phyloP scores from a whole-genome alignment of 1,284 basidiomycete species.

The Naganishia liquefaciens region DNA sequence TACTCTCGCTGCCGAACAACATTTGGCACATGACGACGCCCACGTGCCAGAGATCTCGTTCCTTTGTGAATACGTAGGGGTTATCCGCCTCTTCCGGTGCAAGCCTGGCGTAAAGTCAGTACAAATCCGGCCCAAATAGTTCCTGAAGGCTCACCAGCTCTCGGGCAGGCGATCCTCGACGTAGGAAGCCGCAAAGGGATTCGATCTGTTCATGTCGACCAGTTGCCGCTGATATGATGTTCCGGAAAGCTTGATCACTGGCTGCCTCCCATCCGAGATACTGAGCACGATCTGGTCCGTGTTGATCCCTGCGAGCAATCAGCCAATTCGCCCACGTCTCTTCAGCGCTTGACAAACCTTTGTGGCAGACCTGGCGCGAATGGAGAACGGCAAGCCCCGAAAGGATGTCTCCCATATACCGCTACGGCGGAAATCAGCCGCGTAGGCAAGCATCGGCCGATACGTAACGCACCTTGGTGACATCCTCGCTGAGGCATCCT shows the following conservation, averaged over 20 bases:
- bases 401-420: conserved; percentile 49
- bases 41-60: conserved; percentile 53
- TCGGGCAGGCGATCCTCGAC: conserved; percentile 44
- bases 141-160: conserved; percentile 42
- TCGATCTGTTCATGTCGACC: conserved; percentile 52
- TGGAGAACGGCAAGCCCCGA: conserved; percentile 48
- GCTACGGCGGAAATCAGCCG: conserved; percentile 33
- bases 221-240: conserved; percentile 49
- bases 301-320: conserved; percentile 37
- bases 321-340: not conserved
- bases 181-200: conserved; percentile 46
- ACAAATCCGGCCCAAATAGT: no score
- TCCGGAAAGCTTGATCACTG: conserved; percentile 46
- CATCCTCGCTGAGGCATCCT: conserved; percentile 41
- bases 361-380: conserved; percentile 44
- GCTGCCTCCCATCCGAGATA: conserved; percentile 36
- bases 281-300: conserved; percentile 44
- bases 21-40: conserved; percentile 50
- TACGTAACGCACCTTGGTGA: conserved; percentile 42
- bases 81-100: conserved; percentile 45
- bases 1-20: conserved; percentile 45
- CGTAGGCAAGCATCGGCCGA: not conserved
- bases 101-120: conserved; percentile 11
- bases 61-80: conserved; percentile 47
- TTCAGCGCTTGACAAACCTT: conserved; percentile 39